These are phyloP conservation scores for Butyriboletus appendiculatus DNA, from an alignment of 1,284 basidiomycete species.

Conservation along the genomic window DNA sequence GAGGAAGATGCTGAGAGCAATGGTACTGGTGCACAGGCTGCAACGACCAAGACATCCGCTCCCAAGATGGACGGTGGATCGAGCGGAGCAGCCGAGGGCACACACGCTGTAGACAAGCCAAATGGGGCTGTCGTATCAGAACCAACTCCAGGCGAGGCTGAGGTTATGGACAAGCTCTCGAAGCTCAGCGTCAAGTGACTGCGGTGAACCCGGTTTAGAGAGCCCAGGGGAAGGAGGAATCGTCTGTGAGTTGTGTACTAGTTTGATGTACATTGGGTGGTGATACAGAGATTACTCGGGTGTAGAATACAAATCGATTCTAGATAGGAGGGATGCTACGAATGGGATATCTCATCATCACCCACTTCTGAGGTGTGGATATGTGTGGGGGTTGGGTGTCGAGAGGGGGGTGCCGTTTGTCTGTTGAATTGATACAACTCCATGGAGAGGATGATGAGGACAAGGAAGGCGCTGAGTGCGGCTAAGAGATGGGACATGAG, in stretches of 20 bases:
- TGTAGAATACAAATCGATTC: constrained; percentile 21
- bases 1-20: constrained; percentile 54
- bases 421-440: constrained; percentile 50
- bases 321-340: constrained; percentile 11
- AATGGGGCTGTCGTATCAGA: constrained; percentile 4
- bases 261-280: not conserved
- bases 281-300: constrained; percentile 14
- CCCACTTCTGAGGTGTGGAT: constrained; percentile 14
- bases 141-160: constrained; percentile 26
- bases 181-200: constrained; percentile 39
- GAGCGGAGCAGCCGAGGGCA: not conserved
- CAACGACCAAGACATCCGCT: not conserved
- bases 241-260: not conserved
- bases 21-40: not conserved
- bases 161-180: constrained; percentile 44
- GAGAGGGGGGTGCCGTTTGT: constrained; percentile 41
- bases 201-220: not conserved
- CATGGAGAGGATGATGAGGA: constrained; percentile 67
- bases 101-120: constrained; percentile 2
- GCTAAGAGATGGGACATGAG: constrained; percentile 39
- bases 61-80: constrained; percentile 5
- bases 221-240: not conserved
- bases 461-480: constrained; percentile 61
- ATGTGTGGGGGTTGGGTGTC: constrained; percentile 25
- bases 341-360: constrained; percentile 15